These are phyloP conservation scores for Raphidocelis subcapitata DNA, from an alignment of 139 green algal genomes.

Conservation along the genomic window DNA sequence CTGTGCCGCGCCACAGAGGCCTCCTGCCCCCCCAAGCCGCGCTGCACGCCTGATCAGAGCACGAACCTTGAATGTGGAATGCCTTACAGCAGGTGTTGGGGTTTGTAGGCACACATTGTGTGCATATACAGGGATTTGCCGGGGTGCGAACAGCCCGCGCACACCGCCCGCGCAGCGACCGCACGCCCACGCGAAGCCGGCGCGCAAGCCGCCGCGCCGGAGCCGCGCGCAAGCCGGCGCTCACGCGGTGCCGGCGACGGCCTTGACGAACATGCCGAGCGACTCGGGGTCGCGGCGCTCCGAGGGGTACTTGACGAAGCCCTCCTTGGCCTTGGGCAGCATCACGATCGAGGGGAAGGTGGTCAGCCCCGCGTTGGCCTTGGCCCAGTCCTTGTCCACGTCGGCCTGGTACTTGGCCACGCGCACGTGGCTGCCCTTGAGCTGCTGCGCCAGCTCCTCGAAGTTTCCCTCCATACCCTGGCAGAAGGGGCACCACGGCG, in stretches of 20 bases:
- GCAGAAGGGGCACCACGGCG: slow-evolving; percentile 93
- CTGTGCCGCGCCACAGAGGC: no score
- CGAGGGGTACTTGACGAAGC: slow-evolving; percentile 79
- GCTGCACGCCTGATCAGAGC: no score
- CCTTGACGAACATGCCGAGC: slow-evolving; percentile 82
- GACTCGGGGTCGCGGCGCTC: slow-evolving; percentile 83
- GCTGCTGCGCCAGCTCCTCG: slow-evolving; percentile 59
- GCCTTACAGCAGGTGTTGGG: no score
- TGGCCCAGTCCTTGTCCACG: slow-evolving; percentile 81
- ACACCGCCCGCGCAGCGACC: no score
- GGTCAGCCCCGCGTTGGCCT: slow-evolving; percentile 71
- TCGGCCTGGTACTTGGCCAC: slow-evolving; percentile 87
- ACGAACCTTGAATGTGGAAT: no score
- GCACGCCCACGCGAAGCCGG: no score
- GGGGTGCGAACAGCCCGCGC: no score
- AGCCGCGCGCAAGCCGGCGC: no score
- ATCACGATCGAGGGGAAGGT: slow-evolving; percentile 93
- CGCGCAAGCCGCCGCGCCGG: no score
- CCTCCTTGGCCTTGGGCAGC: slow-evolving; percentile 57
- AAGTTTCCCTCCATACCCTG: slow-evolving; percentile 82
- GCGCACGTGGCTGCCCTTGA: slow-evolving; percentile 54
- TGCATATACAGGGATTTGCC: no score
- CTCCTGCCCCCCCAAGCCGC: no score
- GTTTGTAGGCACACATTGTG: no score
- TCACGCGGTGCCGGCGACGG: slow-evolving; percentile 52